A percentile compares a stretch with the other conserved stretches of the same genome.
These are phyloP conservation scores for Colletotrichum chlorophyti DNA, from an alignment of 2,329 filamentous ascomycete species.

Conservation along the genomic window DNA sequence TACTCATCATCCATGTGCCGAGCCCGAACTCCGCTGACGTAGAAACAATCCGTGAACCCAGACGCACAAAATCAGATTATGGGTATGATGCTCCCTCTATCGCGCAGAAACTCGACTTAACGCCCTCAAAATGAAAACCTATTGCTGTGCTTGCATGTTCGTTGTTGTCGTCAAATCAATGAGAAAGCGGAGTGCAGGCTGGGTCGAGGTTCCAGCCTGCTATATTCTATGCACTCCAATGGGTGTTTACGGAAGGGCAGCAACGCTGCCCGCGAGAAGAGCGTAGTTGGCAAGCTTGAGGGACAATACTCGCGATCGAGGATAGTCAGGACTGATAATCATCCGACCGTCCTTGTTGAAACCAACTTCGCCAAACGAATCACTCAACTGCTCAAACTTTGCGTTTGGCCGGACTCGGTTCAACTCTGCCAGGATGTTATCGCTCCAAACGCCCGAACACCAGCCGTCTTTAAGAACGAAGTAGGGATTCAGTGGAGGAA, in stretches of 20 bases:
- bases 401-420: slow-evolving; percentile 63
- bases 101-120: slow-evolving; percentile 15
- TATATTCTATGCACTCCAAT: not conserved
- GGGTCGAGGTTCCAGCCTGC: too few species aligned
- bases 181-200: not conserved
- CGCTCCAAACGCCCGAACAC: slow-evolving; percentile 77
- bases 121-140: slow-evolving; percentile 19
- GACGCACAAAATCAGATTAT: slow-evolving; percentile 24
- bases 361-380: slow-evolving; percentile 67
- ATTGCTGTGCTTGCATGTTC: slow-evolving; percentile 26
- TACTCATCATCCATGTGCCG: slow-evolving; percentile 10
- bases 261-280: slow-evolving; percentile 43
- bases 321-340: slow-evolving; percentile 62
- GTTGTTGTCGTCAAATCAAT: slow-evolving; percentile 17
- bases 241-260: slow-evolving; percentile 11
- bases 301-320: slow-evolving; percentile 58
- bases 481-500: slow-evolving; percentile 75
- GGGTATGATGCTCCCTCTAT: slow-evolving; percentile 29
- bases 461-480: slow-evolving; percentile 67
- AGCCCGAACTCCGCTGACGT: slow-evolving; percentile 18
- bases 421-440: slow-evolving; percentile 68
- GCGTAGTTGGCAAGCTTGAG: slow-evolving; percentile 65
- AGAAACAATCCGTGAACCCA: slow-evolving; percentile 17
- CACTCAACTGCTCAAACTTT: slow-evolving; percentile 66
- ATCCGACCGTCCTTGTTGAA: slow-evolving; percentile 66